Base-by-base conservation (phyloP, 805 yeast genomes). In the Barnettozyma sucrosica region DNA sequence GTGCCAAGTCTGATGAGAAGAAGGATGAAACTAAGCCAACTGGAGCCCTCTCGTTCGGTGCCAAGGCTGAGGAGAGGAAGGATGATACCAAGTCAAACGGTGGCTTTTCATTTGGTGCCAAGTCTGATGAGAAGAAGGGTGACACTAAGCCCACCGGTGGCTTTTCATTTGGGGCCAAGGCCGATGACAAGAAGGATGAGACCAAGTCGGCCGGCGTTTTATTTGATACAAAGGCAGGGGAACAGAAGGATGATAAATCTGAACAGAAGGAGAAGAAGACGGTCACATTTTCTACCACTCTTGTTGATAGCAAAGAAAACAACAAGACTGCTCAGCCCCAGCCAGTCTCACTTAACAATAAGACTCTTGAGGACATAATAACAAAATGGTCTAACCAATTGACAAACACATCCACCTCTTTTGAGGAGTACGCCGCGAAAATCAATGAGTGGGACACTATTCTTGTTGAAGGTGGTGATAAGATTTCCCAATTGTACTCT, bases 321-420 rank as follows among this genome's bases (percentile, higher is more conserved):
- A 67, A 81, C 2, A 80, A 83, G 46, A 71, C 76, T 34, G 75
- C 81, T 25, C 79, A 78, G 51, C 83, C 89, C 5, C 75, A 81
- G 48, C 85, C 85, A 28, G 76, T 89, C 4, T 80, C 95, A 5
- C 75, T 93, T 33, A 89, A 87, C 57, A 93, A 93, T 67, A 89
- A 89, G 64, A 89, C 97, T 1, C 71, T 93, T 60, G 98, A 93
- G 59, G 98, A 93, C 63, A 75, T 93, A 55, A 85, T 93, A 38
- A 79, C 89, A 13, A 89, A 85, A 66, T 93, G 99, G 99, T 85
- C 97, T 0, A 80, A 81, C 47, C 95, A 93, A 55, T 67, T 93
- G 50, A 73, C 92, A 2, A 74, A 78, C 13, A 80, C 93, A 0
- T 78, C 92, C 2, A 74, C 76, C 23, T 82, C 86, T 33, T 93